Evolutionary conservation across 2,329 filamentous ascomycete species (phyloP), one percentile per base, ranked within the genome.

Genomic region (Sporothrix mexicana): DNA sequence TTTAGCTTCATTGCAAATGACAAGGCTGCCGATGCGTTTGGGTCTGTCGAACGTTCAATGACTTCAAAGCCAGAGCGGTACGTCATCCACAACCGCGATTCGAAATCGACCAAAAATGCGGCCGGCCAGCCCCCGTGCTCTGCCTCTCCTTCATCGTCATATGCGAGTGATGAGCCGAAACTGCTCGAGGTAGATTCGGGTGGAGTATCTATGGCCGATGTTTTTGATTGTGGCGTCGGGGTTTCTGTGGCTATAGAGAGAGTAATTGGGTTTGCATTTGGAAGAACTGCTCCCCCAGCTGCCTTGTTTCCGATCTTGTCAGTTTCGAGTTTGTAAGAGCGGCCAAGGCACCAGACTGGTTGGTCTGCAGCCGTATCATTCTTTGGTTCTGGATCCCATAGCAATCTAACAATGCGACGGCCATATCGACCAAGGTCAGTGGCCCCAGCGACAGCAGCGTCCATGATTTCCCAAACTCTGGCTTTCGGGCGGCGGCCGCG

Each of bases 61-160:
- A 90, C 86, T 10, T 90, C 85, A 80, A 99, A 99, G 77, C 92
- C 92, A 36, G 91, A 96, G 69, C 96, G 90, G 79, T 99, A 99
- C 10, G 95, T 98, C 88, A 99, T 93, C 95, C 96, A 98, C 80
- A 98, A 89, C 74, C 90, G 90, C 5, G 95, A 95, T 80, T 97
- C 94, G 78, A 98, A 97, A 81, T 99, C 96, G 74, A 94, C 92
- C 47, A 98, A 84, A 78, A 99, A 99, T 4, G 89, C 86, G 10
- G 88, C 84, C 10, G 96, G 96, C 96, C 96, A 99, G 73, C 92
- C 91, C 15, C 84, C 84, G 74, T 84, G 84, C 20, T 82, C 78
- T 3, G 78, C 78, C 1, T 5, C 53, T 1, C 70, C 57, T 13
- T 81, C 79, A 25, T 87, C 83, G 36, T 85, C 85, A 71, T 85